Conservation (phyloP, 2,329 filamentous ascomycete genomes). For the Exophiala aquamarina region DNA sequence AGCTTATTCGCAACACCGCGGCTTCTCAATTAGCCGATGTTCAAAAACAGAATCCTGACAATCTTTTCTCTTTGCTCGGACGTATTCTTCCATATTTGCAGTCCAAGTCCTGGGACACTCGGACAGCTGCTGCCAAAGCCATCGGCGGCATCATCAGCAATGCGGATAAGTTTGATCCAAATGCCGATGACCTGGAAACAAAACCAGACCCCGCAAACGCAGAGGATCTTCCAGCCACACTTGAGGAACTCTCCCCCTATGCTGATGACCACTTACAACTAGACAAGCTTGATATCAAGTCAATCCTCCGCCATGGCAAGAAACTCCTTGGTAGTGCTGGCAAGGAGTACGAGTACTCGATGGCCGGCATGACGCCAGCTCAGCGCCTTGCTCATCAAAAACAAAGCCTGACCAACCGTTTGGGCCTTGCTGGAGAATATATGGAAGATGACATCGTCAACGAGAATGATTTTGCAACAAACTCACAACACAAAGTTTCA, state of each 20-base stretch:
- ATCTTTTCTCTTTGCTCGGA: constrained; percentile 91
- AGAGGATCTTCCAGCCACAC: constrained; percentile 38
- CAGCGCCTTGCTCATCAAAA: constrained; percentile 83
- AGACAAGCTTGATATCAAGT: constrained; percentile 71
- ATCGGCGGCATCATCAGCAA: constrained; percentile 92
- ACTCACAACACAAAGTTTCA: constrained; percentile 43
- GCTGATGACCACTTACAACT: constrained; percentile 69
- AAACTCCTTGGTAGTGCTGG: constrained; percentile 79
- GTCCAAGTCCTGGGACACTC: constrained; percentile 95
- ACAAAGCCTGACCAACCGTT: constrained; percentile 76
- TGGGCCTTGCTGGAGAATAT: constrained; percentile 81
- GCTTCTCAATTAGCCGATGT: constrained; percentile 96
- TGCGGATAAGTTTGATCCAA: constrained; percentile 84
- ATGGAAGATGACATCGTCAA: constrained; percentile 80
- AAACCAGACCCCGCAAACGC: constrained; percentile 55
- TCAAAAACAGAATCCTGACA: constrained; percentile 96
- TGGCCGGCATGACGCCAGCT: constrained; percentile 78
- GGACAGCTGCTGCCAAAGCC: constrained; percentile 88
- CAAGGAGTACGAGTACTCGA: constrained; percentile 77
- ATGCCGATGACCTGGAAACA: constrained; percentile 63
- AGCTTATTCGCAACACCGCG: constrained; percentile 92
- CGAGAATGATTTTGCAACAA: constrained; percentile 59
- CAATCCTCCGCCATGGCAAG: constrained; percentile 80
- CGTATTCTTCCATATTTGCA: constrained; percentile 93
- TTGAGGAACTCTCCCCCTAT: constrained; percentile 36